Base-by-base conservation (phyloP, 2,329 filamentous ascomycete species). In the Cordyceps cicadae region DNA sequence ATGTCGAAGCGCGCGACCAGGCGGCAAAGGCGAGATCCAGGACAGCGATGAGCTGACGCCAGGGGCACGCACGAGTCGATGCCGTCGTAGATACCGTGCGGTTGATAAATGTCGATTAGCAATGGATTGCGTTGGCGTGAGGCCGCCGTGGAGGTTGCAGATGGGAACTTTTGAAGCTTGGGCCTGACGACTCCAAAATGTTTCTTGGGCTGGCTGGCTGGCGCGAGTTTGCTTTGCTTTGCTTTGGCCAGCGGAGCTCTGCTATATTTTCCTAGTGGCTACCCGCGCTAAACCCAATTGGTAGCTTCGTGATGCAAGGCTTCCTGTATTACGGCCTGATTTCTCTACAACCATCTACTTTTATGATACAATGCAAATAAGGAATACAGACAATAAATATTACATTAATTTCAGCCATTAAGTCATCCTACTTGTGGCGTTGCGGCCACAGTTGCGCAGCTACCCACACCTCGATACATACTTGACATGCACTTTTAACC, bases 241-340 rank as follows among this genome's bases (percentile, higher is more conserved):
- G 58, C 43, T 48, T 54, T 54, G 58, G 34, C 52, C 57, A 54
- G 54, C 57, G 60, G 54, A 61, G 60, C 60, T 61, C 52, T 61
- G 29, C 34, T 17, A 61, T 53, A 37, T 61, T 61, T 61, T 61
- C 53, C 17, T 41, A 48, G 53, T 2, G 45, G 37, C 5, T 15
- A 24, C 3, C 15, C 11, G 60, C 60, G 60, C 60, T 61, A 61
- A 57, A 32, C 60, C 54, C 39, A 37, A 57, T 61, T 57, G 39
- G 54, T 55, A 41, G 51, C 50, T 54, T 29, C 6, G 19, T 12
- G 43, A 12, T 49, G 29, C 11, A 32, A 29, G 8, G 11, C 15
- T 15, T 8, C 24, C 14, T n/a, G n/a, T 43, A 8, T 24, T 24
- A 5, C 49, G 34, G 29, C 29, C 21, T 32, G 15, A 37, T 11